Conservation (phyloP, 192 early-diverging fungal species). For the Rhizophagus sp. region DNA sequence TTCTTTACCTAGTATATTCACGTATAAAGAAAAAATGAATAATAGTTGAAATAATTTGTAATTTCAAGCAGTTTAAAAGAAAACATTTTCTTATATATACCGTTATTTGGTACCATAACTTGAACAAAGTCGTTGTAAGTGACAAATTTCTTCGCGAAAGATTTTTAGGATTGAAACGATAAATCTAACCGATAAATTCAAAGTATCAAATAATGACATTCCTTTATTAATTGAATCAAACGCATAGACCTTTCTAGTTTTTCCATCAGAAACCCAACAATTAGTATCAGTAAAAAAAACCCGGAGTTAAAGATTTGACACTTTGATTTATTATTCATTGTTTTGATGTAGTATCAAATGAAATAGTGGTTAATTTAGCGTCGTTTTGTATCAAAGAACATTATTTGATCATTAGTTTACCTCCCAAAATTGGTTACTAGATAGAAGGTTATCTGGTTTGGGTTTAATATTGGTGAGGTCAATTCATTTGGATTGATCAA, state of each 20-base stretch:
- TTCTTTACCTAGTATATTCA: no score
- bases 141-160: not conserved
- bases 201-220: not conserved
- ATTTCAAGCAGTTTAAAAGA: no score
- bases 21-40: no score
- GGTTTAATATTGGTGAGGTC: not conserved
- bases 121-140: not conserved
- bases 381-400: not conserved
- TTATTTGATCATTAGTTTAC: not conserved
- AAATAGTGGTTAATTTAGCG: no score
- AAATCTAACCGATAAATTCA: not conserved
- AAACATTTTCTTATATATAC: not conserved
- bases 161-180: not conserved
- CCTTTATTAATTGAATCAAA: not conserved
- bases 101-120: not conserved
- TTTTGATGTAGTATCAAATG: not conserved
- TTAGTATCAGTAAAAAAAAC: not conserved
- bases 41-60: no score
- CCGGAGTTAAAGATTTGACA: not conserved
- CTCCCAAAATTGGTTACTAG: not conserved
- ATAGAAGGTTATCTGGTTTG: not conserved
- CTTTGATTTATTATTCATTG: not conserved
- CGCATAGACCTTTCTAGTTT: not conserved
- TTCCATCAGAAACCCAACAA: not conserved
- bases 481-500: not conserved